Conservation (phyloP, 75 land plant species). For the Pseudotsuga menziesii region DNA sequence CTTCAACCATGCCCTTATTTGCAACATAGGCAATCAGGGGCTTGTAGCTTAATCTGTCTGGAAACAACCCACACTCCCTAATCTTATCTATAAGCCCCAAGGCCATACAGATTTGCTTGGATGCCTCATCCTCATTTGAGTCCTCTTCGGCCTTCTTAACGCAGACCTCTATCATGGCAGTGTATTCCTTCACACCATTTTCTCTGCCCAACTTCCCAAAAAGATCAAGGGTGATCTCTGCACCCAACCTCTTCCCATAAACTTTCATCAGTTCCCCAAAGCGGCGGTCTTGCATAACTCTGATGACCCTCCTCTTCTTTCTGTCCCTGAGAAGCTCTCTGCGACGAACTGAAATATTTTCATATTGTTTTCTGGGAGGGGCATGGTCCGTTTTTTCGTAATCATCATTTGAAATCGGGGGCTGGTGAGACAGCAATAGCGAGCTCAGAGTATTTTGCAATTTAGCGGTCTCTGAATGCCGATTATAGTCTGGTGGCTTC, state of each 20-base stretch:
- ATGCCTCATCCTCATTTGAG: conserved; percentile 25
- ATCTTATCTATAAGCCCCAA: conserved; percentile 22
- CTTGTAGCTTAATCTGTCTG: conserved; percentile 43
- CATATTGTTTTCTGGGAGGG: not conserved
- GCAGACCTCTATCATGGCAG: conserved; percentile 30
- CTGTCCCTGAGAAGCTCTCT: conserved; percentile 41
- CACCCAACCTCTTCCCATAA: conserved; percentile 35
- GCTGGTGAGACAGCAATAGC: too few relatives aligned
- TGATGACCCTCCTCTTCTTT: conserved; percentile 36
- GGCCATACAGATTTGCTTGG: conserved; percentile 24
- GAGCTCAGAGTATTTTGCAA: too few relatives aligned
- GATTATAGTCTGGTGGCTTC: too few relatives aligned
- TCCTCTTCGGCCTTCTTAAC: conserved; percentile 28
- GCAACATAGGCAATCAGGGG: conserved; percentile 37
- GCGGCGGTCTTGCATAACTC: conserved; percentile 14
- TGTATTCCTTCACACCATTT: conserved; percentile 52
- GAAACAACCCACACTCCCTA: conserved; percentile 37
- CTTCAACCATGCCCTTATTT: conserved; percentile 43
- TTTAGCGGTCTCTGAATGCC: too few relatives aligned
- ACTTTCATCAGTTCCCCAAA: conserved; percentile 22
- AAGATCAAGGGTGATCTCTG: conserved; percentile 27
- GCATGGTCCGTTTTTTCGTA: not conserved
- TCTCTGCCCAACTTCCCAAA: conserved; percentile 42
- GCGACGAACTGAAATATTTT: conserved; percentile 11
- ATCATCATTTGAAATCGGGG: not conserved